Percentiles rank a stretch among this genome's conserved stretches.
Conservation (phyloP, 306 rosid genomes). For the Cucurbita maxima region DNA sequence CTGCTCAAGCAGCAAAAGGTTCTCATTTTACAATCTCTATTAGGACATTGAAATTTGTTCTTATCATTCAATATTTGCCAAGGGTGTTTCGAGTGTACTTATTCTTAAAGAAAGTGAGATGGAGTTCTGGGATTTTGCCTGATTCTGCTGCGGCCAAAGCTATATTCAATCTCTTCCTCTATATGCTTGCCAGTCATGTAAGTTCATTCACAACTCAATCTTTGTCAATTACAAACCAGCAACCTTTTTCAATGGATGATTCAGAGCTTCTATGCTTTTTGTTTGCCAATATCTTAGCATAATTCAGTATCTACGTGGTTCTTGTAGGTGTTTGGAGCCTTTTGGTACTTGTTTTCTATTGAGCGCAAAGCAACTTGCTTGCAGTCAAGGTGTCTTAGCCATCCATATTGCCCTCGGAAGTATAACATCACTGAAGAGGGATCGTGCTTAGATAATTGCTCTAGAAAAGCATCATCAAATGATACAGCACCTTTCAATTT, state of each 20-base stretch:
- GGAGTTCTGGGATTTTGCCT: conserved; percentile 1
- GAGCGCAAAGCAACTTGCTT: conserved; percentile 8
- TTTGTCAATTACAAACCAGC: background rate
- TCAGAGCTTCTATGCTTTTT: background rate
- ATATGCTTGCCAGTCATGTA: conserved; percentile 14
- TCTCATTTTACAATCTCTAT: background rate
- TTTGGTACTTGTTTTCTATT: conserved; percentile 15
- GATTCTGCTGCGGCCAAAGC: conserved; percentile 9
- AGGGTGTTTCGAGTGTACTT: conserved; percentile 12
- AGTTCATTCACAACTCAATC: background rate
- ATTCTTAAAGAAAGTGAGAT: conserved; percentile 1
- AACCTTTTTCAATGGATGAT: background rate
- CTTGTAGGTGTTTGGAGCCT: conserved; percentile 12
- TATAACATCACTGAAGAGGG: background rate
- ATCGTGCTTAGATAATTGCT: background rate
- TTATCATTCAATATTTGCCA: conserved; percentile 13
- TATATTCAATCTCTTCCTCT: conserved; percentile 9
- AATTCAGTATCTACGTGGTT: background rate
- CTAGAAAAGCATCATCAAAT: background rate
- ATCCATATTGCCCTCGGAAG: background rate
- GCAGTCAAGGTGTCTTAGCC: background rate
- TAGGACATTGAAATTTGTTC: conserved; percentile 1
- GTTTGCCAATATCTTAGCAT: background rate
- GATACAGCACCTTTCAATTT: background rate
- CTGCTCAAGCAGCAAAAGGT: background rate